Base-by-base conservation (phyloP, 106 monocot genomes). In the Acorus gramineus region DNA sequence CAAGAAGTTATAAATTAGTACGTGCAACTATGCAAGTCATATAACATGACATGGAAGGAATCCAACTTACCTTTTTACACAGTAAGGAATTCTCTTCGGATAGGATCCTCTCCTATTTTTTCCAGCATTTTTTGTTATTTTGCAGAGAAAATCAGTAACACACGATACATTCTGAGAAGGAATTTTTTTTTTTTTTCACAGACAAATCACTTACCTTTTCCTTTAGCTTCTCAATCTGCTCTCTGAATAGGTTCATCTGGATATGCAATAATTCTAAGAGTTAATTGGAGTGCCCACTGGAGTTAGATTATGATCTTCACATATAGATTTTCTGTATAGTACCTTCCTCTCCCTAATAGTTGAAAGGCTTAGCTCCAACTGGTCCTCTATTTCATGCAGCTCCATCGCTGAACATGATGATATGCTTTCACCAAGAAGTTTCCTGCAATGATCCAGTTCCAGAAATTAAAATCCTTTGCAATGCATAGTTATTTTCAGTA, bases 261-360 rank as follows among this genome's bases (percentile, higher is more conserved):
- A 28, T 28, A 48, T 45, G 12, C 11, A 66, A 42, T 11, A 54
- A 7, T 46, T 66, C 13, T 44, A 70, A 12, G 8, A 60, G 3
- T 4, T 10, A 66, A 54, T 42, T 7, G 28, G 28, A 28, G 28
- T 28, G 28, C 28, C 28, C 28, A 28, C 28, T 28, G 28, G 28
- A 28, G 28, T 28, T 28, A 28, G 28, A 28, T 28, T 28, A 28
- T 28, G 28, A 28, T 28, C 28, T 28, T 28, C 28, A 28, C 28
- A 28, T 28, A 28, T 28, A 28, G 28, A 28, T 28, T 28, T 28
- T 28, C 28, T 28, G 1, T 28, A 28, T 0, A 28, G 28, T 68
- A 81, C 85, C 81, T 80, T 85, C 56, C 69, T 70, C 61, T 66
- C 68, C 75, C 85, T 77, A 43, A 85, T 77, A 52, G 60, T 81